These are phyloP conservation scores for Trametes sp. DNA, from an alignment of 1,284 basidiomycete species.

Conservation along the genomic window DNA sequence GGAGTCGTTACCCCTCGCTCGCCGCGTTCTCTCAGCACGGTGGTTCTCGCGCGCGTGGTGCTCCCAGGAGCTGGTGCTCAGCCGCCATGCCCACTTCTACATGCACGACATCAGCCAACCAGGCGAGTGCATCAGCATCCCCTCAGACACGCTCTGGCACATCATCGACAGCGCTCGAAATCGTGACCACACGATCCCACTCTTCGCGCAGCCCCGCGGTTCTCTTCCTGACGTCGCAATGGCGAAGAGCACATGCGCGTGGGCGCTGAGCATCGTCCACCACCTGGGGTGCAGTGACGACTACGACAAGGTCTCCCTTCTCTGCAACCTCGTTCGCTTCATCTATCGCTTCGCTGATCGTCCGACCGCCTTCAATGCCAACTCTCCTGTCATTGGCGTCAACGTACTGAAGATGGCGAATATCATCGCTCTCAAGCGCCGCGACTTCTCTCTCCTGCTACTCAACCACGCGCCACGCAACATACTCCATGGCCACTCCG, in stretches of 20 bases:
- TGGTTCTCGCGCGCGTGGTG: slow-evolving; percentile 33
- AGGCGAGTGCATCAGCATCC: neutral
- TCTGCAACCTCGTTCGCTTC: slow-evolving; percentile 26
- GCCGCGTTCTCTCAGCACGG: slow-evolving; percentile 18
- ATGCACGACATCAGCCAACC: slow-evolving; percentile 16
- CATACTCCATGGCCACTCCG: slow-evolving; percentile 9
- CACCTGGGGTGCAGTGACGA: slow-evolving; percentile 27
- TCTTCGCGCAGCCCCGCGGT: slow-evolving; percentile 21
- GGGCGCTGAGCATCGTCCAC: slow-evolving; percentile 26
- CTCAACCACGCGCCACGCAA: slow-evolving; percentile 20
- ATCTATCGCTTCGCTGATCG: slow-evolving; percentile 18
- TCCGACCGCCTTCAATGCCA: slow-evolving; percentile 11
- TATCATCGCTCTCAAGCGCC: slow-evolving; percentile 20
- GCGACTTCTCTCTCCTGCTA: slow-evolving; percentile 25
- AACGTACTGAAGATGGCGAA: slow-evolving; percentile 32
- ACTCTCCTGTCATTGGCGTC: neutral
- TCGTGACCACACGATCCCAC: slow-evolving; percentile 17
- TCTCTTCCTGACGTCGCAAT: slow-evolving; percentile 2
- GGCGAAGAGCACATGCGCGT: slow-evolving; percentile 14
- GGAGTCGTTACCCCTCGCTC: neutral
- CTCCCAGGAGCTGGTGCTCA: slow-evolving; percentile 29
- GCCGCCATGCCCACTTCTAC: slow-evolving; percentile 20
- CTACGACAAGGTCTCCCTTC: slow-evolving; percentile 27
- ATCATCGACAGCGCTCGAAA: slow-evolving; percentile 18
- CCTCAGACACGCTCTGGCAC: slow-evolving; percentile 22